Percentiles rank a stretch among this genome's conserved stretches.
These are phyloP conservation scores for Reticulascus tulasneorum DNA, from an alignment of 2,329 filamentous ascomycete genomes.

Conservation along the genomic window DNA sequence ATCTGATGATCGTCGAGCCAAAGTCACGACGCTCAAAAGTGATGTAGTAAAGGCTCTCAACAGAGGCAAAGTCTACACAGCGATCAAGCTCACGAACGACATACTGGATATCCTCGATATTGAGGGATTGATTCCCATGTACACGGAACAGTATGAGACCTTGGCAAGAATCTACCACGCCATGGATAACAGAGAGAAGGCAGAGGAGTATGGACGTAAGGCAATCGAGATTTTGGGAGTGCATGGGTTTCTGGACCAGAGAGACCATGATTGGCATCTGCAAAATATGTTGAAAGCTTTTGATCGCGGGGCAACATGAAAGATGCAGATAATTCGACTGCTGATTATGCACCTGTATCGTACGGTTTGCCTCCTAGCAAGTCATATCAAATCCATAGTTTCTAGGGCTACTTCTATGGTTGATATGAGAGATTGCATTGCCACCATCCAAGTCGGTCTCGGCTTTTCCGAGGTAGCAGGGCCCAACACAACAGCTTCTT, in stretches of 20 bases:
- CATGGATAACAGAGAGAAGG: not conserved
- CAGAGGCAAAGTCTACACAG: conserved; percentile 17
- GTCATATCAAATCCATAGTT: too few species aligned
- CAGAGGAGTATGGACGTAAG: not conserved
- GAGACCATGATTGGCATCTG: not conserved
- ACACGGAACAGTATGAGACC: conserved; percentile 23
- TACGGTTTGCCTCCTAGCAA: too few species aligned
- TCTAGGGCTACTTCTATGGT: too few species aligned
- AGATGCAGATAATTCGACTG: too few species aligned
- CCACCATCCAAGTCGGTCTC: too few species aligned
- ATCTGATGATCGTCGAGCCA: conserved; percentile 23
- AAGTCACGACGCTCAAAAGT: conserved; percentile 18
- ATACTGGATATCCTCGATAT: conserved; percentile 19
- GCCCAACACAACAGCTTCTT: too few species aligned
- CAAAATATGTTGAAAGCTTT: too few species aligned
- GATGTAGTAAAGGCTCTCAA: conserved; percentile 19
- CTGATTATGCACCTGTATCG: too few species aligned
- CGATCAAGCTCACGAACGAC: conserved; percentile 20
- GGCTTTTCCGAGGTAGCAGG: too few species aligned
- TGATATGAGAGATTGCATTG: too few species aligned
- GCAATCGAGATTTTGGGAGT: not conserved
- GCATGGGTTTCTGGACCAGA: conserved; percentile 3
- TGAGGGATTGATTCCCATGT: conserved; percentile 21
- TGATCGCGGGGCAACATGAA: too few species aligned
- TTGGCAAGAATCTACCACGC: conserved; percentile 15